A percentile compares a stretch with the other conserved stretches of the same genome.
Evolutionary conservation across 2,329 filamentous ascomycete species (phyloP).

Genomic region (Scedosporium apiospermum): DNA sequence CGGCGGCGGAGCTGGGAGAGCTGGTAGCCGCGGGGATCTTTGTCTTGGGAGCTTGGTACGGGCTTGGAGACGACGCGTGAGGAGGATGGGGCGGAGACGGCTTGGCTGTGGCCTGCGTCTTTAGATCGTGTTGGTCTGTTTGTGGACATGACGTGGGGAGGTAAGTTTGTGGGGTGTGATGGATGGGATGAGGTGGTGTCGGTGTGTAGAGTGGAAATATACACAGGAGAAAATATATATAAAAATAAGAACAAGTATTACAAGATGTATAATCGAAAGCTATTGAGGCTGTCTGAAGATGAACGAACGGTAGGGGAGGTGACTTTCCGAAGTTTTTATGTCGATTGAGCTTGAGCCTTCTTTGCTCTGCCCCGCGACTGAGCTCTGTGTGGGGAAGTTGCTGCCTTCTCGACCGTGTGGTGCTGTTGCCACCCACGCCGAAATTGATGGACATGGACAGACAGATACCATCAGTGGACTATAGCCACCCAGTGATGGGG

Average conservation of each 20-base stretch:
- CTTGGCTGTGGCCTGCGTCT: constrained; percentile 30
- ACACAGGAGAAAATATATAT: not conserved
- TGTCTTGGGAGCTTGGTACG: constrained; percentile 50
- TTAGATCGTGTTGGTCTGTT: constrained; percentile 16
- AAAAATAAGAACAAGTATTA: not conserved
- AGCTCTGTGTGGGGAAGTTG: too few species aligned
- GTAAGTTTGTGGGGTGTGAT: not conserved
- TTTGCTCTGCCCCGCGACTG: too few species aligned
- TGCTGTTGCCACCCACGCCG: too few species aligned
- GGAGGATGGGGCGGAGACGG: constrained; percentile 30
- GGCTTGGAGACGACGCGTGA: constrained; percentile 54
- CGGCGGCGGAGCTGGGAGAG: constrained; percentile 62
- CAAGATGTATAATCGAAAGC: not conserved
- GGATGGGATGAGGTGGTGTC: not conserved
- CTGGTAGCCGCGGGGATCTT: constrained; percentile 66
- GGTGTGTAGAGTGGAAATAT: not conserved
- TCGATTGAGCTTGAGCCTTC: too few species aligned
- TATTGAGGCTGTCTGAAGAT: not conserved
- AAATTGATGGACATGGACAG: too few species aligned
- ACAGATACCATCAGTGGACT: too few species aligned
- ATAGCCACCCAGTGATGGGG: too few species aligned
- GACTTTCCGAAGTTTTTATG: too few species aligned
- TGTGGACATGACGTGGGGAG: not conserved
- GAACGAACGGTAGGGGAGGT: too few species aligned
- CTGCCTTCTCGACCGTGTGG: too few species aligned